Percentiles rank a stretch among this genome's conserved stretches.
Conservation (phyloP, 768 basidiomycete species). For the Grammothele lineata region DNA sequence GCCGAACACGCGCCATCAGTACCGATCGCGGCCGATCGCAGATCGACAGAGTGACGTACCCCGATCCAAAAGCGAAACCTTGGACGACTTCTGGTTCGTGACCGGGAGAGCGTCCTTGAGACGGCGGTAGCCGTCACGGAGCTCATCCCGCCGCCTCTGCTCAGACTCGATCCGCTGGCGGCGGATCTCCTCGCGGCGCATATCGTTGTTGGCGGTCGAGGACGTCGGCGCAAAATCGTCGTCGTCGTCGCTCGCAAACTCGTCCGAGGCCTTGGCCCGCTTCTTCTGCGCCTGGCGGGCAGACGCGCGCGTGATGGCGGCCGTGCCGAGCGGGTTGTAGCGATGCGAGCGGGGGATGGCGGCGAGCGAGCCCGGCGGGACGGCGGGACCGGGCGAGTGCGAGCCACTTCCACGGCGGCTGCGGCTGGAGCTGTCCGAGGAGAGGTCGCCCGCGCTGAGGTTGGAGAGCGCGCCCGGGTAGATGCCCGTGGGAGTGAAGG, state of each 20-base stretch:
- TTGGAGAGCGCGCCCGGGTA: slow-evolving; percentile 72
- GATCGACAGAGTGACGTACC: slow-evolving; percentile 38
- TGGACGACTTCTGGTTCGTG: slow-evolving; percentile 91
- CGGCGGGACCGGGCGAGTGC: slow-evolving; percentile 44
- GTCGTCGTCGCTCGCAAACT: slow-evolving; percentile 69
- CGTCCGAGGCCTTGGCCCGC: slow-evolving; percentile 43
- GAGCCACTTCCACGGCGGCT: slow-evolving; percentile 67
- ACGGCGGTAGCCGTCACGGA: slow-evolving; percentile 85
- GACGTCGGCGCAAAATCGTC: slow-evolving; percentile 58
- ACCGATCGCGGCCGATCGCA: slow-evolving; percentile 3
- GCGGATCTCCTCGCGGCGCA: slow-evolving; percentile 86
- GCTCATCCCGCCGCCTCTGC: slow-evolving; percentile 88
- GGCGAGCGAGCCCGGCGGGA: slow-evolving; percentile 44
- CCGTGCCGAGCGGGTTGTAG: slow-evolving; percentile 62
- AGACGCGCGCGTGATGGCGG: slow-evolving; percentile 48
- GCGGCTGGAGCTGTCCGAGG: slow-evolving; percentile 69
- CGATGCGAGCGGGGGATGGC: slow-evolving; percentile 72
- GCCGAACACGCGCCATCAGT: slow-evolving; percentile 10
- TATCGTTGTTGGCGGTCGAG: slow-evolving; percentile 47
- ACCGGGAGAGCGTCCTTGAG: slow-evolving; percentile 88
- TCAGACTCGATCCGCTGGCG: slow-evolving; percentile 92
- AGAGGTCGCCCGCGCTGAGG: slow-evolving; percentile 65
- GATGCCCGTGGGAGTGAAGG: slow-evolving; percentile 67
- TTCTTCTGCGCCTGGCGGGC: slow-evolving; percentile 37
- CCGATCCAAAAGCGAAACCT: slow-evolving; percentile 85